Percentiles rank a stretch among this genome's conserved stretches.
These are phyloP conservation scores for Penicillium dipodomyicola DNA, from an alignment of 495 filamentous ascomycete genomes.

Conservation along the genomic window DNA sequence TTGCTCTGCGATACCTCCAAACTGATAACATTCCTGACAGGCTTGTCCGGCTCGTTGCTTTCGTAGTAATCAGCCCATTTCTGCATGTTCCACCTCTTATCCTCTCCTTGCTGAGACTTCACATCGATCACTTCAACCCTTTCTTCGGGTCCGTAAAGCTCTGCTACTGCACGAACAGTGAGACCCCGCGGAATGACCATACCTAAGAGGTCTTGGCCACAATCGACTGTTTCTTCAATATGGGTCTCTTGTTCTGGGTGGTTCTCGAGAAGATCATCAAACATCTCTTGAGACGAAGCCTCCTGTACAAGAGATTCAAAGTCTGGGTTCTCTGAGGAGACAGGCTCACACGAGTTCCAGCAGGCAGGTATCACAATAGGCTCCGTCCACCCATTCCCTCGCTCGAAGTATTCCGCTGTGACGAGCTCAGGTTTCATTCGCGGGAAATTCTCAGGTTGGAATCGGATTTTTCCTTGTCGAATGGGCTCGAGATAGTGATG, in stretches of 20 bases:
- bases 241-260: slow-evolving; percentile 35
- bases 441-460: slow-evolving; percentile 62
- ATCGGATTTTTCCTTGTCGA: slow-evolving; percentile 63
- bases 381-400: slow-evolving; percentile 64
- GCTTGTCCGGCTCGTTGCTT: slow-evolving; percentile 54
- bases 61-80: slow-evolving; percentile 78
- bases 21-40: slow-evolving; percentile 74
- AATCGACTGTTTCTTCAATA: slow-evolving; percentile 51
- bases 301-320: slow-evolving; percentile 38
- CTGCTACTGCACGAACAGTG: slow-evolving; percentile 63
- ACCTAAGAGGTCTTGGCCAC: slow-evolving; percentile 65
- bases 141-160: slow-evolving; percentile 65
- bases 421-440: slow-evolving; percentile 67
- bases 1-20: slow-evolving; percentile 69
- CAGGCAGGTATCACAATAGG: slow-evolving; percentile 68
- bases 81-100: slow-evolving; percentile 67
- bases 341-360: slow-evolving; percentile 56
- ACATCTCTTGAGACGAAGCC: slow-evolving; percentile 45
- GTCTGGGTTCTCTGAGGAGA: slow-evolving; percentile 21
- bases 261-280: slow-evolving; percentile 46
- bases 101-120: slow-evolving; percentile 68
- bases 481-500: slow-evolving; percentile 74
- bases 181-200: slow-evolving; percentile 72
- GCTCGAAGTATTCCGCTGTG: slow-evolving; percentile 65
- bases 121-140: slow-evolving; percentile 74